phyloP scores from a whole-genome alignment of 345 rosid species.

The Arabis hirsuta region DNA sequence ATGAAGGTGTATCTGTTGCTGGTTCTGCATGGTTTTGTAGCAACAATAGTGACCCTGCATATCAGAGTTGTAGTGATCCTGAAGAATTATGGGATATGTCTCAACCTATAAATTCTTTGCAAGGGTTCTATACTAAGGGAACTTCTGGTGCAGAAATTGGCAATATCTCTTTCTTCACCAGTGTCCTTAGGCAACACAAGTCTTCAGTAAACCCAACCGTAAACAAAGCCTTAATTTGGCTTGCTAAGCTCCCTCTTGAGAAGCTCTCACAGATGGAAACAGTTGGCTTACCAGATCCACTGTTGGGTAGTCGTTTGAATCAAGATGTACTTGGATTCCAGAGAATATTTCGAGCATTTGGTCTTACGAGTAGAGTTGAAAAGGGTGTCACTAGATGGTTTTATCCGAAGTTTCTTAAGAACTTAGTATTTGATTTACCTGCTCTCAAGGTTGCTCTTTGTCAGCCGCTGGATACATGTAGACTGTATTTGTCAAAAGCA shows the following conservation, averaged over 20 bases:
- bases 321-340: conserved; percentile 52
- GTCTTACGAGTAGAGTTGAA: conserved; percentile 66
- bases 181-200: conserved; percentile 72
- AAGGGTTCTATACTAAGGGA: conserved; percentile 77
- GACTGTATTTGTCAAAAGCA: conserved; percentile 89
- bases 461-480: conserved; percentile 72
- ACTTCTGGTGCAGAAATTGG: conserved; percentile 58
- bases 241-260: conserved; percentile 68
- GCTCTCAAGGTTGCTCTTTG: conserved; percentile 80
- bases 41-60: conserved; percentile 71
- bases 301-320: conserved; percentile 51
- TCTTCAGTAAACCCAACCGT: conserved; percentile 54
- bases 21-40: conserved; percentile 90
- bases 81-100: conserved; percentile 76
- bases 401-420: conserved; percentile 70
- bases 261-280: conserved; percentile 86
- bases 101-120: conserved; percentile 64
- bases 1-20: conserved; percentile 48
- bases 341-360: conserved; percentile 81
- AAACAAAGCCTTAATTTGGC: conserved; percentile 80
- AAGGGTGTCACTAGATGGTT: conserved; percentile 74
- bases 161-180: conserved; percentile 74
- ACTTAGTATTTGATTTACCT: conserved; percentile 83
- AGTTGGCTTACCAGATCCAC: conserved; percentile 72
- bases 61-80: conserved; percentile 72